Evolutionary conservation across 202 grass and related monocot species (phyloP).

Genomic region (Digitaria exilis): DNA sequence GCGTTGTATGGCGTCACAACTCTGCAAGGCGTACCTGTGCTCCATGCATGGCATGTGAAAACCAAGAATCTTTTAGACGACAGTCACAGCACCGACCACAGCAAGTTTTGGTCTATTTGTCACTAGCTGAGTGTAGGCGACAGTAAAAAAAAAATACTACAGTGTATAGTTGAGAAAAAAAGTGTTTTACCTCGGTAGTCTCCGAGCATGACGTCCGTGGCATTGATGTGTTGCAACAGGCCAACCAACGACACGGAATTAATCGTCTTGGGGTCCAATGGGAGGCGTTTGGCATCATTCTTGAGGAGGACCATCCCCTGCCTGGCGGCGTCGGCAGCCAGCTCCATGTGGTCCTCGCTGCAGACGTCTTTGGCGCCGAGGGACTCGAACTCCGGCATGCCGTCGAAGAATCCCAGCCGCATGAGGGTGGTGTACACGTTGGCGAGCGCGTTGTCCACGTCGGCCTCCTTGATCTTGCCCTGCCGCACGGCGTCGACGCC

Average conservation of each 20-base stretch:
- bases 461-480: conserved; percentile 59
- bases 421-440: conserved; percentile 65
- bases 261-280: conserved; percentile 35
- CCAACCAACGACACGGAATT: conserved; percentile 53
- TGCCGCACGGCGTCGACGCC: conserved; percentile 47
- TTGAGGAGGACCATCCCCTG: conserved; percentile 86
- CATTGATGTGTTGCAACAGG: conserved; percentile 58
- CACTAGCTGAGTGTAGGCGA: not conserved
- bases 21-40: conserved; percentile 58
- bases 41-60: not conserved
- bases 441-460: conserved; percentile 62
- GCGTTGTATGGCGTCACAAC: conserved; percentile 61
- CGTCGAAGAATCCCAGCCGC: conserved; percentile 86
- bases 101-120: not conserved
- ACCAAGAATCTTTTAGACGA: not conserved
- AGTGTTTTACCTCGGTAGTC: conserved; percentile 81
- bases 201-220: conserved; percentile 70
- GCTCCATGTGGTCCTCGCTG: conserved; percentile 43
- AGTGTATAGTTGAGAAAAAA: too few relatives aligned
- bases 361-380: conserved; percentile 48
- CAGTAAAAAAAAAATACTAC: not conserved
- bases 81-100: not conserved
- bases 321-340: conserved; percentile 67
- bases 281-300: conserved; percentile 46
- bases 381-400: conserved; percentile 33